Percentiles rank a stretch among this genome's conserved stretches.
Evolutionary conservation across 1,284 basidiomycete genomes (phyloP).

Genomic region (Afroboletus lepidellus): DNA sequence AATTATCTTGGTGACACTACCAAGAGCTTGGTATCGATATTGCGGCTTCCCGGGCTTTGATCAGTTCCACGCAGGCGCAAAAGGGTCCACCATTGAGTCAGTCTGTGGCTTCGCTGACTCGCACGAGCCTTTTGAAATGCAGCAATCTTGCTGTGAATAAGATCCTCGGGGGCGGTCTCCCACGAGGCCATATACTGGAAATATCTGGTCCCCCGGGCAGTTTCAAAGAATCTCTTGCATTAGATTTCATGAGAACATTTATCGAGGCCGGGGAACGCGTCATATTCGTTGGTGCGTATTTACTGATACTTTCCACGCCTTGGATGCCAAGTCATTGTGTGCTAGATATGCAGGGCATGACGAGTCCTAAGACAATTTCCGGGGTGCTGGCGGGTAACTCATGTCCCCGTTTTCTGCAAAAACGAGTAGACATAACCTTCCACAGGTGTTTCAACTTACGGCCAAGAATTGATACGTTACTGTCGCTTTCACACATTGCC

Average conservation of each 20-base stretch:
- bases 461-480: conserved; percentile 31
- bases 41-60: conserved; percentile 43
- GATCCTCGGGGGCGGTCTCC: conserved; percentile 59
- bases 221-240: conserved; percentile 55
- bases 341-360: conserved; percentile 66
- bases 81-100: conserved; percentile 47
- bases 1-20: not conserved
- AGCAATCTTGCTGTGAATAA: conserved; percentile 52
- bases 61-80: conserved; percentile 39
- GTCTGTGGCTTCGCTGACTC: conserved; percentile 50
- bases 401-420: conserved; percentile 14
- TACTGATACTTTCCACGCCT: not conserved
- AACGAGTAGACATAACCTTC: conserved; percentile 15
- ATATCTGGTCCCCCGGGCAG: conserved; percentile 73
- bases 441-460: conserved; percentile 21
- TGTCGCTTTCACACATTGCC: conserved; percentile 43
- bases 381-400: conserved; percentile 42
- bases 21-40: conserved; percentile 50
- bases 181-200: conserved; percentile 61
- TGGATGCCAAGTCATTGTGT: conserved; percentile 12
- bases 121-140: conserved; percentile 28
- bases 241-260: conserved; percentile 49
- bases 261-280: conserved; percentile 46
- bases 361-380: conserved; percentile 45
- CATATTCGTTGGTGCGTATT: conserved; percentile 57